Conservation (phyloP, 331 rosid species). For the Malus hybrid region DNA sequence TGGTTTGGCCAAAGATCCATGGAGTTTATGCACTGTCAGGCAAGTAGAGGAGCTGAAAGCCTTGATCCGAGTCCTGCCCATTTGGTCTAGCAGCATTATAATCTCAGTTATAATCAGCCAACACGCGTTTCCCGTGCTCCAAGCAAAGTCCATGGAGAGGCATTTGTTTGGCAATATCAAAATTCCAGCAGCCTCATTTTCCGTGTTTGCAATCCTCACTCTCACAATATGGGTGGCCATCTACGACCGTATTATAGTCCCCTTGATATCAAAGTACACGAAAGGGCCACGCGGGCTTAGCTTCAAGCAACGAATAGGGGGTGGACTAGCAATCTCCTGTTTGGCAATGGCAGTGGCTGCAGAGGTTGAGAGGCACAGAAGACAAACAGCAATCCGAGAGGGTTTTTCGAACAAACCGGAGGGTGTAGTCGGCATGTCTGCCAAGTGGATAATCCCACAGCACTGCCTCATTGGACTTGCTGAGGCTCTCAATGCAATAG, state of each 20-base stretch:
- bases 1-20: constrained; percentile 44
- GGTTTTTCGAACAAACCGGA: constrained; percentile 23
- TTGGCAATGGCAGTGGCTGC: constrained; percentile 29
- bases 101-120: constrained; percentile 30
- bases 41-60: constrained; percentile 79
- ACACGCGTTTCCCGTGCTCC: constrained; percentile 36
- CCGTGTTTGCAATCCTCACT: constrained; percentile 31
- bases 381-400: constrained; percentile 39
- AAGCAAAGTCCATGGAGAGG: constrained; percentile 57
- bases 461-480: constrained; percentile 44
- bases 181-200: constrained; percentile 47
- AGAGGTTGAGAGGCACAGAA: constrained; percentile 41
- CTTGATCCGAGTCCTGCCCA: constrained; percentile 55
- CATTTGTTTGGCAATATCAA: constrained; percentile 17
- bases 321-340: constrained; percentile 35
- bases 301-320: constrained; percentile 44
- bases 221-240: constrained; percentile 41
- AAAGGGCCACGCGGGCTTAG: constrained; percentile 20
- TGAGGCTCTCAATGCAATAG: constrained; percentile 56
- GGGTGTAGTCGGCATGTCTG: constrained; percentile 54
- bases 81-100: constrained; percentile 65
- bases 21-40: constrained; percentile 62
- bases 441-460: constrained; percentile 60
- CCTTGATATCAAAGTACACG: constrained; percentile 32
- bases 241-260: constrained; percentile 47